phyloP scores from a whole-genome alignment of 805 yeast species.

The Lipomyces sp. region DNA sequence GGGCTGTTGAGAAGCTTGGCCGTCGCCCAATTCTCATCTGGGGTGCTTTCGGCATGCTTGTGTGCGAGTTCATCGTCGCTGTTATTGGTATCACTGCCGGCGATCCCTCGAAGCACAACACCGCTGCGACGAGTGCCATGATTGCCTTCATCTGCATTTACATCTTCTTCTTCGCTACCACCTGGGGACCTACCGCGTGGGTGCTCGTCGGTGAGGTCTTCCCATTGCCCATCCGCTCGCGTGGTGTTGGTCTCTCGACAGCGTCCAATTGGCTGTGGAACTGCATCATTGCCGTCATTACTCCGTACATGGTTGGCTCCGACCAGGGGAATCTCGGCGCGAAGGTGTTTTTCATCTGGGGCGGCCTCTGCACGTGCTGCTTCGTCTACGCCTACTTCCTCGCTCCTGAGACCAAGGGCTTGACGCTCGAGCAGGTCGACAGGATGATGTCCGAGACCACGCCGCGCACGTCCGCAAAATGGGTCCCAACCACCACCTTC shows the following conservation, averaged over 20 bases:
- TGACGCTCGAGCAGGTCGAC: constrained; percentile 75
- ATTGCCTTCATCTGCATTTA: constrained; percentile 53
- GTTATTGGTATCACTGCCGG: constrained; percentile 55
- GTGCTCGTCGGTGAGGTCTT: constrained; percentile 57
- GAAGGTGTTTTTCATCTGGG: constrained; percentile 73
- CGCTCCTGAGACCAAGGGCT: constrained; percentile 72
- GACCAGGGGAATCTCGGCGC: constrained; percentile 61
- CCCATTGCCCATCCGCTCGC: constrained; percentile 70
- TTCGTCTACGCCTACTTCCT: constrained; percentile 53
- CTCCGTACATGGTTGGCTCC: constrained; percentile 65
- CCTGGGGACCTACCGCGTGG: constrained; percentile 69
- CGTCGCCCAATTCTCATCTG: constrained; percentile 62
- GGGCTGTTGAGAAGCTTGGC: constrained; percentile 74
- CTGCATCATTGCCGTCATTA: constrained; percentile 70
- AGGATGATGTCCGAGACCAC: constrained; percentile 42
- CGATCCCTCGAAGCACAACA: no score
- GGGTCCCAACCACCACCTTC: constrained; percentile 14
- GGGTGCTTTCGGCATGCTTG: constrained; percentile 76
- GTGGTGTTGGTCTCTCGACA: constrained; percentile 67
- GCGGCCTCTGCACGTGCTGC: constrained; percentile 42
- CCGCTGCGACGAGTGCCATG: constrained; percentile 48
- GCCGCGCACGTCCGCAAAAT: constrained; percentile 7
- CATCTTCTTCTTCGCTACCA: constrained; percentile 51
- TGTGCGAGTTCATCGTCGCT: constrained; percentile 65
- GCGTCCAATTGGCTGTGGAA: constrained; percentile 79